Conservation (phyloP, 768 basidiomycete genomes). For the Amanita fuliginea region DNA sequence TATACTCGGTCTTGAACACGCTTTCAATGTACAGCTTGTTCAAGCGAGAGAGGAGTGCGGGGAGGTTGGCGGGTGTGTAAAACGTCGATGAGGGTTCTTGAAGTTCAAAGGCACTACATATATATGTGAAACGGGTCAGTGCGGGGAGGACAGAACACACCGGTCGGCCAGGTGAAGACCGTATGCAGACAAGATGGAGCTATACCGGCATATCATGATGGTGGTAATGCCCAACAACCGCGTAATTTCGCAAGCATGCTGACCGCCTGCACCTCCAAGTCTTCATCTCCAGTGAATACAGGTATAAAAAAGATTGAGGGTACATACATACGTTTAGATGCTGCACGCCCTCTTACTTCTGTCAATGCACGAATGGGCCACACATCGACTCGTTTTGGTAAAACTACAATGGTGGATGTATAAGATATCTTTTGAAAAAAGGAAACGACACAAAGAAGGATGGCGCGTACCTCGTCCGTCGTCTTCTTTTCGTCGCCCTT, state of each 20-base stretch:
- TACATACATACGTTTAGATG: conserved; percentile 57
- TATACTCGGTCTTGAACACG: conserved; percentile 75
- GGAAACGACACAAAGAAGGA: not conserved
- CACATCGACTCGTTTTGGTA: conserved; percentile 95
- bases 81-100: conserved; percentile 86
- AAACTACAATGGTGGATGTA: conserved; percentile 58
- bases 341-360: conserved; percentile 80
- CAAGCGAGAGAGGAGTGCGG: conserved; percentile 49
- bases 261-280: conserved; percentile 86
- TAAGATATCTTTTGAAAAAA: too few species aligned
- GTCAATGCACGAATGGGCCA: conserved; percentile 86
- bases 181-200: conserved; percentile 88
- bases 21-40: conserved; percentile 70
- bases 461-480: conserved; percentile 62
- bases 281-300: conserved; percentile 26
- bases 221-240: conserved; percentile 76
- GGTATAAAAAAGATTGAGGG: not conserved
- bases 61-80: conserved; percentile 49
- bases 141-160: conserved; percentile 14
- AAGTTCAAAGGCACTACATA: conserved; percentile 61
- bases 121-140: too few species aligned
- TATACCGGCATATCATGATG: conserved; percentile 83
- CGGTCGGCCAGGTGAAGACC: conserved; percentile 86
- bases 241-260: conserved; percentile 91
- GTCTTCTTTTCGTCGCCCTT: conserved; percentile 36